Conservation (phyloP, 1,284 basidiomycete genomes). For the Rhizoctonia solani region DNA sequence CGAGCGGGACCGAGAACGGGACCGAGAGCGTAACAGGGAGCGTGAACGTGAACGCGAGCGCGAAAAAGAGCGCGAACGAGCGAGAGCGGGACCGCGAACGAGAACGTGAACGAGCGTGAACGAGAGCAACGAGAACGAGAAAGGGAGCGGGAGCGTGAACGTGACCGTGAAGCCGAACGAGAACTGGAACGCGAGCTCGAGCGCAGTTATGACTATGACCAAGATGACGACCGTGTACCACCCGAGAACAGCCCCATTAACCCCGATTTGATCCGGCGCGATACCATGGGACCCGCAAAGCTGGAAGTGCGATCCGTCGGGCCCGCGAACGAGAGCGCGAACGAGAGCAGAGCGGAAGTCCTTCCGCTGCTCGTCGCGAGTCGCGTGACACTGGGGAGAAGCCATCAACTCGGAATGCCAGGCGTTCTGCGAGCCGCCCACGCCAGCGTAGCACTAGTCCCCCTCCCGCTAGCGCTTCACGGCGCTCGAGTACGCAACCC, state of each 20-base stretch:
- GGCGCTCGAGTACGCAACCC: constrained; percentile 3
- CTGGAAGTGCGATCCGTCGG: constrained; percentile 18
- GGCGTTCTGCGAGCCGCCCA: constrained; percentile 29
- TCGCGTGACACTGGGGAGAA: neutral
- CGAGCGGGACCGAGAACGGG: neutral
- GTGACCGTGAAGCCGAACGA: too few relatives aligned
- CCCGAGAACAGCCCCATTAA: constrained; percentile 18
- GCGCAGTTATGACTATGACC: neutral
- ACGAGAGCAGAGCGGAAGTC: constrained; percentile 24
- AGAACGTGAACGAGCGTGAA: neutral
- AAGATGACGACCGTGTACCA: neutral
- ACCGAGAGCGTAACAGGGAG: constrained; percentile 4
- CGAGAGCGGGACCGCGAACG: neutral
- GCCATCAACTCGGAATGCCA: constrained; percentile 22
- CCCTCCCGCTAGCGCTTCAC: constrained; percentile 23
- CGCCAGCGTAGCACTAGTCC: constrained; percentile 26
- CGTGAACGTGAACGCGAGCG: constrained; percentile 4
- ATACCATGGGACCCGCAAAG: constrained; percentile 32
- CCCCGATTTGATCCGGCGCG: constrained; percentile 30
- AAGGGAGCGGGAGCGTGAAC: too few relatives aligned
- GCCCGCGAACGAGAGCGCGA: constrained; percentile 30
- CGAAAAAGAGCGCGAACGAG: neutral
- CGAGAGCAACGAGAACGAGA: too few relatives aligned
- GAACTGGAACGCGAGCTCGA: constrained; percentile 4
- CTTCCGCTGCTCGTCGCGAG: constrained; percentile 20